Conservation (phyloP, 768 basidiomycete genomes). For the Psilocybe sp. region DNA sequence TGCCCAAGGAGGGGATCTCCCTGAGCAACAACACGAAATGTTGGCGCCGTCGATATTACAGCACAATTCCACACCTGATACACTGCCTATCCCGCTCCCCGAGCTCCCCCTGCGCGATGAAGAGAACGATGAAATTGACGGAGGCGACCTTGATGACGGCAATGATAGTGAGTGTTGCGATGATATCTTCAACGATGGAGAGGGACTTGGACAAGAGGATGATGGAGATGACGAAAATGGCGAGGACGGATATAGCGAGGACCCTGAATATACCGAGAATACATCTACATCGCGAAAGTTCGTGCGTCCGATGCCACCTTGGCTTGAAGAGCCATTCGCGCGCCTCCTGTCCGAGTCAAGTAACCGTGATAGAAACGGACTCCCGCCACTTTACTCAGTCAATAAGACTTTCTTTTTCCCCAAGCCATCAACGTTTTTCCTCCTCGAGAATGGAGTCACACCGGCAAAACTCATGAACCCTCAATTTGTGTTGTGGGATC, state of each 20-base stretch:
- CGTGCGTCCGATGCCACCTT: not conserved
- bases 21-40: too few species aligned
- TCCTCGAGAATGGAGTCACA: not conserved
- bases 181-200: not conserved
- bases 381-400: conserved; percentile 2
- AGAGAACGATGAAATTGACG: too few species aligned
- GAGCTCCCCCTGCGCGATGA: too few species aligned
- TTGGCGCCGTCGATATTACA: too few species aligned
- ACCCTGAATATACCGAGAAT: too few species aligned
- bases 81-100: too few species aligned
- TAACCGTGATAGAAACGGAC: not conserved
- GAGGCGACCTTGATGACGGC: too few species aligned
- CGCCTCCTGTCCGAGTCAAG: not conserved
- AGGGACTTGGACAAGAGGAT: not conserved
- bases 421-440: conserved; percentile 1
- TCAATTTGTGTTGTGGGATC: conserved; percentile 11
- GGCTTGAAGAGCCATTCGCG: not conserved
- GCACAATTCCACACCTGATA: too few species aligned
- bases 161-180: not conserved
- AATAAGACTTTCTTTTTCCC: conserved; percentile 1
- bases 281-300: not conserved
- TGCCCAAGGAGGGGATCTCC: too few species aligned
- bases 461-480: conserved; percentile 2
- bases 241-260: not conserved
- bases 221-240: not conserved